Conservation (phyloP, 495 filamentous ascomycete species). For the Aspergillus taichungensis region DNA sequence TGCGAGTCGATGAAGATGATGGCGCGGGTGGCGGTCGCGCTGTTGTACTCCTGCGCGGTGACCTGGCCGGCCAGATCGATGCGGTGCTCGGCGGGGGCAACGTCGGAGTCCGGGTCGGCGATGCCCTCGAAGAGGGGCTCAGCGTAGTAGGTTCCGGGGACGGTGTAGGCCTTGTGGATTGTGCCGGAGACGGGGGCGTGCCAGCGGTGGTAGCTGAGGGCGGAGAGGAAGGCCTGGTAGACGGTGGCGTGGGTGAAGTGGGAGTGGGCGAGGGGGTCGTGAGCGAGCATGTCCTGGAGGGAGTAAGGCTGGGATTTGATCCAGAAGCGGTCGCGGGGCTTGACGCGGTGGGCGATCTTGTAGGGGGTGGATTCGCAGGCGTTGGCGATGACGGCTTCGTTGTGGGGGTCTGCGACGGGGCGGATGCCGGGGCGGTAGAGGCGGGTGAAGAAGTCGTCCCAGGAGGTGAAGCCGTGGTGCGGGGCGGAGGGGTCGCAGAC, state of each 20-base stretch:
- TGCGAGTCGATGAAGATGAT: conserved; percentile 60
- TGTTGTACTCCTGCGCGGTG: conserved; percentile 42
- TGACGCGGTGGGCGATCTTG: neutral
- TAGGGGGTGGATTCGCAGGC: conserved; percentile 46
- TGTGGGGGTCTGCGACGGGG: conserved; percentile 45
- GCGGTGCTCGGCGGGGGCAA: neutral
- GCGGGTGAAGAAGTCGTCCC: conserved; percentile 73
- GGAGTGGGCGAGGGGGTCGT: conserved; percentile 35
- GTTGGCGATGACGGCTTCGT: conserved; percentile 46
- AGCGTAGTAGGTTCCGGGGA: conserved; percentile 60
- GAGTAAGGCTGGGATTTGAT: conserved; percentile 33
- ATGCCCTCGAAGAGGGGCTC: conserved; percentile 39
- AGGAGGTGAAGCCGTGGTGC: conserved; percentile 52
- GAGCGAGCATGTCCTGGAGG: conserved; percentile 47
- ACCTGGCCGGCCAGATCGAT: neutral
- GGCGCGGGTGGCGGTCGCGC: conserved; percentile 46
- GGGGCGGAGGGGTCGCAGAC: conserved; percentile 11
- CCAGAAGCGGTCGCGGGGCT: conserved; percentile 8
- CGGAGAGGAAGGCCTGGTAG: conserved; percentile 60
- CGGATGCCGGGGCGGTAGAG: conserved; percentile 44
- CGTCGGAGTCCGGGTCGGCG: conserved; percentile 27
- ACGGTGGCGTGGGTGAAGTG: conserved; percentile 54
- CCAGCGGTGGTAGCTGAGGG: conserved; percentile 64
- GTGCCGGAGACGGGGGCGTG: conserved; percentile 54
- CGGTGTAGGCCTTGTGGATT: conserved; percentile 44